These are phyloP conservation scores for Viola pubescens DNA, from an alignment of 441 rosid species.

Conservation along the genomic window DNA sequence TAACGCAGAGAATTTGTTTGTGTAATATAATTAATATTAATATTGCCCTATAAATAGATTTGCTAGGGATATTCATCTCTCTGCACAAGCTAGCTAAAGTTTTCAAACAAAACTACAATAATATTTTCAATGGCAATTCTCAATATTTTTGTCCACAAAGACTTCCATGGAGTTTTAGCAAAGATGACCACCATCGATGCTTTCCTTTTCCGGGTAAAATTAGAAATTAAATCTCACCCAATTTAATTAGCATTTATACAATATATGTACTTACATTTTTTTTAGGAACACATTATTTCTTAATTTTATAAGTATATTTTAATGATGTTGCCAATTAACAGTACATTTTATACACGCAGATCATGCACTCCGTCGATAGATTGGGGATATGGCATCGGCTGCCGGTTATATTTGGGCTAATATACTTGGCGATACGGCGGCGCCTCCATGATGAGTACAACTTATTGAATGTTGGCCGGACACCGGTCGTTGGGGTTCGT, in stretches of 20 bases:
- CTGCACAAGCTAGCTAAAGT: too few species aligned
- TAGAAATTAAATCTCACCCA: too few species aligned
- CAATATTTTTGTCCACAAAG: conserved; percentile 32
- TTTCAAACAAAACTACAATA: conserved; percentile 1
- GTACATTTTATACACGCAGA: conserved; percentile 21
- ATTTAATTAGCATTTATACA: too few species aligned
- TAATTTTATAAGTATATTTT: neutral
- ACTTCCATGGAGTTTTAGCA: conserved; percentile 37
- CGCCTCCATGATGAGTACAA: conserved; percentile 49
- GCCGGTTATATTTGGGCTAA: conserved; percentile 43
- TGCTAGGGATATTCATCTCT: too few species aligned
- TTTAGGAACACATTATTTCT: neutral
- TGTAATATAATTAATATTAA: too few species aligned
- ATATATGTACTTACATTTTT: neutral
- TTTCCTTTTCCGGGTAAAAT: conserved; percentile 41
- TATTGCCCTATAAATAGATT: too few species aligned
- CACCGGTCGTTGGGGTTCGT: conserved; percentile 31
- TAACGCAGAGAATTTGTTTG: too few species aligned
- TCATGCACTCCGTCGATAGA: conserved; percentile 44
- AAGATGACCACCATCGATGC: conserved; percentile 41
- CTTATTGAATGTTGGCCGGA: conserved; percentile 41
- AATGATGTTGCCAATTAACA: neutral
- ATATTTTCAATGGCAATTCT: conserved; percentile 23
- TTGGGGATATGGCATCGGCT: conserved; percentile 39
- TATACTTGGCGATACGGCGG: conserved; percentile 36